Evolutionary conservation across 139 green algal species (phyloP).

Genomic region (Desmodesmus armatus): DNA sequence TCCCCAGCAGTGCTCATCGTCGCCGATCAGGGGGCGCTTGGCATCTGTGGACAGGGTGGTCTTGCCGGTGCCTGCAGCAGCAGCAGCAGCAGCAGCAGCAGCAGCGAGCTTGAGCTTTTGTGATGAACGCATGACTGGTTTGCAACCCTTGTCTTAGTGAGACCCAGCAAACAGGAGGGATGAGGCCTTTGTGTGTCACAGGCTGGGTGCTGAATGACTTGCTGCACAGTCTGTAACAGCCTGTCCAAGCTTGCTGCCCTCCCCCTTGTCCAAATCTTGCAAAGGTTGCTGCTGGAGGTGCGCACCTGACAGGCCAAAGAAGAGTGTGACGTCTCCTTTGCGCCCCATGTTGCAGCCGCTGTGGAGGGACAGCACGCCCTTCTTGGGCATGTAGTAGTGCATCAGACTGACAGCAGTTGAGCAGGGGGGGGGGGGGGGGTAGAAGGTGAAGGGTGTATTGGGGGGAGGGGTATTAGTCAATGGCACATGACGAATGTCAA

Average conservation of each 20-base stretch:
- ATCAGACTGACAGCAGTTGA: conserved; percentile 62
- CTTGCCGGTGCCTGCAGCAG: conserved; percentile 74
- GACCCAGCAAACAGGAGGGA: too few species aligned
- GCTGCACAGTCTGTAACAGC: neutral
- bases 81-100: neutral
- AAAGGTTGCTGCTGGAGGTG: neutral
- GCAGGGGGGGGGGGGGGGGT: too few species aligned
- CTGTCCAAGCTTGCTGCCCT: neutral
- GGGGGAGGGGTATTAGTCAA: too few species aligned
- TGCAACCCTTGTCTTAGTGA: too few species aligned
- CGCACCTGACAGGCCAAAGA: conserved; percentile 83
- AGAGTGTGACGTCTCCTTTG: conserved; percentile 78
- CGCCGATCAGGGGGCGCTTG: conserved; percentile 67
- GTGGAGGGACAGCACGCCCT: conserved; percentile 89
- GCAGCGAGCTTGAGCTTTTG: too few species aligned
- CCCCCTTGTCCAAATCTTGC: too few species aligned
- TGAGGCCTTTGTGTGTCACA: too few species aligned
- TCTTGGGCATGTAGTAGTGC: conserved; percentile 92
- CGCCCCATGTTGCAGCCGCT: conserved; percentile 89
- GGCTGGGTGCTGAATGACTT: too few species aligned
- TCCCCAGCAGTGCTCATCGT: conserved; percentile 46
- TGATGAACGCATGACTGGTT: too few species aligned
- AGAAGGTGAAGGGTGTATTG: too few species aligned
- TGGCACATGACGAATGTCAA: too few species aligned
- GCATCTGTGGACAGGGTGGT: conserved; percentile 83